These are phyloP conservation scores for Lophium mytilinum DNA, from an alignment of 495 filamentous ascomycete species.

Conservation along the genomic window DNA sequence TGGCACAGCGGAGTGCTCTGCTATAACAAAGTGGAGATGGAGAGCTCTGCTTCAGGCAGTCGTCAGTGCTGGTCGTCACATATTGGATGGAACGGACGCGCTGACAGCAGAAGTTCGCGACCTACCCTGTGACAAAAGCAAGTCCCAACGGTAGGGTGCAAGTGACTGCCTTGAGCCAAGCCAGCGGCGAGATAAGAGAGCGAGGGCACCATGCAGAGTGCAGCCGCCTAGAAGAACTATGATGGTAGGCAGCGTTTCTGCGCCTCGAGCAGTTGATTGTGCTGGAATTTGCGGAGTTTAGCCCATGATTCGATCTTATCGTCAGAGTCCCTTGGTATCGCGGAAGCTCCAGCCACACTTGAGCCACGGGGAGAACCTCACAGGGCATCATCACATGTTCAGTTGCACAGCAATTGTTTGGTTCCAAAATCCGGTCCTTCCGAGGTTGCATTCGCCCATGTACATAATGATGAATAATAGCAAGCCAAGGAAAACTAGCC, in stretches of 20 bases:
- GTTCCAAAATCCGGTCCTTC: too few relatives aligned
- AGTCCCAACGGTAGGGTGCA: not conserved
- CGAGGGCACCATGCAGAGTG: not conserved
- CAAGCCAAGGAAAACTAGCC: not conserved
- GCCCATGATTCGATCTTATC: too few relatives aligned
- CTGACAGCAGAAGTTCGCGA: slow-evolving; percentile 16
- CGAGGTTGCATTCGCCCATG: not conserved
- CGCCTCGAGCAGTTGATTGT: not conserved
- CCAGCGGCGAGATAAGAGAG: slow-evolving; percentile 17
- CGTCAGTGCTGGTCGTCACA: slow-evolving; percentile 15
- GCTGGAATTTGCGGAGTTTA: not conserved
- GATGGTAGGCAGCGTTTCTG: too few relatives aligned
- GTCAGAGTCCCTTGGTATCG: too few relatives aligned
- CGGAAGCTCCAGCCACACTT: too few relatives aligned
- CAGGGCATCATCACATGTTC: too few relatives aligned
- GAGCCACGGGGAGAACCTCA: too few relatives aligned
- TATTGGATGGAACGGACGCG: slow-evolving; percentile 23
- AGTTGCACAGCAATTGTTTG: too few relatives aligned
- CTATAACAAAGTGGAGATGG: not conserved
- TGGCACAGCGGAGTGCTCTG: not conserved
- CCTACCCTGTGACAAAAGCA: slow-evolving; percentile 1
- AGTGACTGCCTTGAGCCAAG: slow-evolving; percentile 8
- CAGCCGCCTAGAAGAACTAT: too few relatives aligned
- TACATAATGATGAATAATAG: slow-evolving; percentile 8
- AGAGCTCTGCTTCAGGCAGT: slow-evolving; percentile 22